Percentiles rank a stretch among this genome's conserved stretches.
These are phyloP conservation scores for Nephelium lappaceum DNA, from an alignment of 345 rosid genomes.

Conservation along the genomic window DNA sequence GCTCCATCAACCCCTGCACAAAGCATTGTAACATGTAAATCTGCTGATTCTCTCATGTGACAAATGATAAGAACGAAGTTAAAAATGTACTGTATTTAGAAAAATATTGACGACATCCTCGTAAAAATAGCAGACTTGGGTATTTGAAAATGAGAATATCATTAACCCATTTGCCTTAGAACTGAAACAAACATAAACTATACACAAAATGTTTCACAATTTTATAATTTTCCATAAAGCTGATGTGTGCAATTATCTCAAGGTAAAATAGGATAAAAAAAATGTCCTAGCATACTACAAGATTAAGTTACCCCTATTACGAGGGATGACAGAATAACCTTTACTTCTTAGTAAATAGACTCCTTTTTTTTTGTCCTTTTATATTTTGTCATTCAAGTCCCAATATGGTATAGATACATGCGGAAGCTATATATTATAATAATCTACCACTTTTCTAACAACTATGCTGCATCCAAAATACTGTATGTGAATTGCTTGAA, in stretches of 20 bases:
- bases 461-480: background rate
- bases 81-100: background rate
- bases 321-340: background rate
- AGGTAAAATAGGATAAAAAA: background rate
- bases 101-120: background rate
- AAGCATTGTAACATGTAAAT: conserved; percentile 6
- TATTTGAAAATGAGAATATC: background rate
- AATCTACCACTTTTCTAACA: background rate
- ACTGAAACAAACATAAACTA: background rate
- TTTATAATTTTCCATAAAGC: background rate
- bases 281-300: background rate
- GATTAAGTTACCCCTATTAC: background rate
- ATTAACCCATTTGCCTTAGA: background rate
- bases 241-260: background rate
- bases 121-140: conserved; percentile 6
- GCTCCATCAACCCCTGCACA: conserved; percentile 73
- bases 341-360: background rate
- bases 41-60: background rate
- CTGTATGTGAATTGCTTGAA: background rate
- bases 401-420: background rate
- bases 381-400: background rate
- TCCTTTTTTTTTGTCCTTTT: background rate
- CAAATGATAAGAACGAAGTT: background rate
- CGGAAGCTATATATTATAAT: background rate
- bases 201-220: background rate